Evolutionary conservation across 495 filamentous ascomycete species (phyloP).

Genomic region (Usnea hakonensis): DNA sequence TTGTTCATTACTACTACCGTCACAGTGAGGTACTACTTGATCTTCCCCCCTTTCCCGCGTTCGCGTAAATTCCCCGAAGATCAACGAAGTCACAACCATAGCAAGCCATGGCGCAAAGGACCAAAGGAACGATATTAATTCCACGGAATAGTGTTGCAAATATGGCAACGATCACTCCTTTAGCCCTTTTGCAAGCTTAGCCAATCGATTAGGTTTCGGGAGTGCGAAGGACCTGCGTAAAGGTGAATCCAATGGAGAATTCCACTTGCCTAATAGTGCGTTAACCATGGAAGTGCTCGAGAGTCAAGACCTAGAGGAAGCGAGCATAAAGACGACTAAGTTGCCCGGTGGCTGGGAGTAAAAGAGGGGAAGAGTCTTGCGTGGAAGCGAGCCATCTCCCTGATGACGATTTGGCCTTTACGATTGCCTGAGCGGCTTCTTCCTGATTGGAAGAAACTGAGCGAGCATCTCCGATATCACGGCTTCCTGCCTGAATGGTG

Average conservation of each 20-base stretch:
- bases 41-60: background rate
- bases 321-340: background rate
- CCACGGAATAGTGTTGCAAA: no score
- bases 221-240: background rate
- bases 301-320: background rate
- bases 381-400: background rate
- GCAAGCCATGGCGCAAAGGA: background rate
- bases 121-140: no score
- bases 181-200: background rate
- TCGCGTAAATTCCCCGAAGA: background rate
- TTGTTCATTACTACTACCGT: background rate
- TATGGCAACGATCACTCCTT: background rate
- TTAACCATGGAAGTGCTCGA: background rate
- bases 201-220: background rate
- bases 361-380: background rate
- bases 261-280: background rate
- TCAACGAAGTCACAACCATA: background rate
- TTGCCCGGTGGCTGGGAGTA: background rate
- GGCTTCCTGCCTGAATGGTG: background rate
- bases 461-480: background rate
- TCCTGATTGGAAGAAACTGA: background rate
- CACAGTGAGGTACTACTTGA: background rate
- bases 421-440: background rate
- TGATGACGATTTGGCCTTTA: background rate
- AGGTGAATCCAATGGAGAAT: background rate